Evolutionary conservation across 2,329 filamentous ascomycete genomes (phyloP), one percentile per base, ranked within the genome.

Genomic region (Bipolaris oryzae): DNA sequence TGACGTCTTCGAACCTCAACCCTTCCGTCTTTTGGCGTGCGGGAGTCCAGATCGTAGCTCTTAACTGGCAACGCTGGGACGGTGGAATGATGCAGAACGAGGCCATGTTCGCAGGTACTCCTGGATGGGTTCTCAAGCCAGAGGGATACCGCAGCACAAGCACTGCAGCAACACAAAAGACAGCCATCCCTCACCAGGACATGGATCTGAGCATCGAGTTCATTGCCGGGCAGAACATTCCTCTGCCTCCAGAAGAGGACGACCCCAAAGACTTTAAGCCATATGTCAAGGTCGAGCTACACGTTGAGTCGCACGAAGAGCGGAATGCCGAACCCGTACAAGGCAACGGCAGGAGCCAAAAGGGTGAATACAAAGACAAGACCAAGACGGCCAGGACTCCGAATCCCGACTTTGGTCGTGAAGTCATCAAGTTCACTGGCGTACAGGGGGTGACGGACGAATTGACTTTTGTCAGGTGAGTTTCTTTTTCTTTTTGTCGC

Each of bases 61-160:
- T 98, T 58, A 97, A 97, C 77, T 98, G 93, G 91, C 93, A 98
- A 76, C 89, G 88, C 59, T 88, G 90, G 75, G 92, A 97, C 69
- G 89, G 91, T 66, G 92, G 91, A 31, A 96, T 96, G 88, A 97
- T 97, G 94, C 84, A 96, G 13, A 97, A 97, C 71, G 88, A 95
- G 71, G 93, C 87, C 66, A 95, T 96, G 91, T 96, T 96, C 76
- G 84, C 87, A 1, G 90, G 87, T 9, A 89, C 90, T 48, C 80
- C 85, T 39, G 93, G 94, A 38, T 97, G 91, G 90, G 86, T 93
- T 2, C 81, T 95, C 59, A 97, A 97, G 76, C 92, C 93, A 0
- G 74, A 82, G 31, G 89, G 89, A 15, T 95, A 92, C 74, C 88
- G 87, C 45, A 77, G 74, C 60, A 67, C 61, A 57, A 78, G 69